Conservation (phyloP, 192 early-diverging fungal genomes). For the Mortierella claussenii region DNA sequence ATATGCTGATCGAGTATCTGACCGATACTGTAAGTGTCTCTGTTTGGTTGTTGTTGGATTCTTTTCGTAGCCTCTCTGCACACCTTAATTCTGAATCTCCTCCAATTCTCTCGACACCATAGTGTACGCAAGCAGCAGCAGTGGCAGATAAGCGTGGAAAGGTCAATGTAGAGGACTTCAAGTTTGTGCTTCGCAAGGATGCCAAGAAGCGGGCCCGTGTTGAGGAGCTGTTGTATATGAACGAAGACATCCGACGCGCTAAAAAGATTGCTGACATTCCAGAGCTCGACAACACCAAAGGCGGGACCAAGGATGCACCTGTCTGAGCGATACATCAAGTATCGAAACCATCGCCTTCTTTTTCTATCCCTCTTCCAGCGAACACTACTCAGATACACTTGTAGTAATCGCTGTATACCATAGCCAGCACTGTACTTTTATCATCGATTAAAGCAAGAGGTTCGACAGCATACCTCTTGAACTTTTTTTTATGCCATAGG, state of each 20-base stretch:
- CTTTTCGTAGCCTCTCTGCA: too few relatives aligned
- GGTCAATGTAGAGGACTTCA: conserved; percentile 78
- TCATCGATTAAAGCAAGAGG: too few relatives aligned
- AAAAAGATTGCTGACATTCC: conserved; percentile 53
- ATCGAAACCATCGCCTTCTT: too few relatives aligned
- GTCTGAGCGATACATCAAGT: too few relatives aligned
- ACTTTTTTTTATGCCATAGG: too few relatives aligned
- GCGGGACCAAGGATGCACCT: conserved; percentile 31
- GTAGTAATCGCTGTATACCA: too few relatives aligned
- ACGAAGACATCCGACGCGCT: conserved; percentile 79
- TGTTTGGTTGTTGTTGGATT: too few relatives aligned
- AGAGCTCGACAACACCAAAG: conserved; percentile 47
- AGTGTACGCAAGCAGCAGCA: conserved; percentile 68
- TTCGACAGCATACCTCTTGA: too few relatives aligned
- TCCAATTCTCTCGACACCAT: neutral
- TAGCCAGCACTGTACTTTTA: too few relatives aligned
- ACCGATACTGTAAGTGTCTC: conserved; percentile 78
- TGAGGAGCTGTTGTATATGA: conserved; percentile 82
- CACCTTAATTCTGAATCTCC: too few relatives aligned
- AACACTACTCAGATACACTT: too few relatives aligned
- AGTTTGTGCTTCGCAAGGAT: conserved; percentile 80
- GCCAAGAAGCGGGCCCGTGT: conserved; percentile 86
- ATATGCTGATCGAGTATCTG: conserved; percentile 80
- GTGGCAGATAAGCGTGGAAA: conserved; percentile 65
- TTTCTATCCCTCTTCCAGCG: too few relatives aligned